phyloP scores from a whole-genome alignment of 345 rosid genomes.

The Conringia planisiliqua region DNA sequence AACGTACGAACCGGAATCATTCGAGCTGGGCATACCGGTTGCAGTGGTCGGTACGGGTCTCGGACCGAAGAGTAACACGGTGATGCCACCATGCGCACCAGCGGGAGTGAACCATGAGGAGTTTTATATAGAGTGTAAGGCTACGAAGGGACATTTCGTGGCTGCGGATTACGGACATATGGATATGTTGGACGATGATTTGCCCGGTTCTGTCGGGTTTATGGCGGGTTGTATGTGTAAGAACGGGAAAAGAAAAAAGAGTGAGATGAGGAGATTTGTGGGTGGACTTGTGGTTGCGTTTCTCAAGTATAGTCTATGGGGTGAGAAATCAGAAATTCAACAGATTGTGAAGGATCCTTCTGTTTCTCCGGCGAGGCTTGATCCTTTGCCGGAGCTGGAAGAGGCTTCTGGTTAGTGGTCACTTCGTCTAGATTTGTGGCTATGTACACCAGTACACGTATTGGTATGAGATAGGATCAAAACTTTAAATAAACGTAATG shows the following conservation, averaged over 20 bases:
- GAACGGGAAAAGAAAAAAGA: constrained; percentile 11
- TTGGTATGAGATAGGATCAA: not conserved
- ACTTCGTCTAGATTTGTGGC: constrained; percentile 2
- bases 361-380: constrained; percentile 22
- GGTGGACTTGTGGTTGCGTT: constrained; percentile 34
- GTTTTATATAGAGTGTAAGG: constrained; percentile 32
- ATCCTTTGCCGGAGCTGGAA: constrained; percentile 22
- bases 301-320: constrained; percentile 22
- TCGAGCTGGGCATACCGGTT: constrained; percentile 29
- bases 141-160: constrained; percentile 29
- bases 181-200: constrained; percentile 35
- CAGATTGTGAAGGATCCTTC: constrained; percentile 23
- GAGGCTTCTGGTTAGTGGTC: constrained; percentile 20
- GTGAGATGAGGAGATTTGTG: constrained; percentile 28
- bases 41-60: constrained; percentile 33
- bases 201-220: constrained; percentile 24
- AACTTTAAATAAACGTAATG: not conserved
- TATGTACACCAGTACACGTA: not conserved
- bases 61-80: constrained; percentile 3
- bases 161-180: constrained; percentile 34
- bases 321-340: constrained; percentile 17
- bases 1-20: constrained; percentile 27
- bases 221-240: constrained; percentile 31
- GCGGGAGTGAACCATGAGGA: constrained; percentile 25
- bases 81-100: constrained; percentile 31